Conservation (phyloP, 2,329 filamentous ascomycete species). For the Drechslerella dactyloides region DNA sequence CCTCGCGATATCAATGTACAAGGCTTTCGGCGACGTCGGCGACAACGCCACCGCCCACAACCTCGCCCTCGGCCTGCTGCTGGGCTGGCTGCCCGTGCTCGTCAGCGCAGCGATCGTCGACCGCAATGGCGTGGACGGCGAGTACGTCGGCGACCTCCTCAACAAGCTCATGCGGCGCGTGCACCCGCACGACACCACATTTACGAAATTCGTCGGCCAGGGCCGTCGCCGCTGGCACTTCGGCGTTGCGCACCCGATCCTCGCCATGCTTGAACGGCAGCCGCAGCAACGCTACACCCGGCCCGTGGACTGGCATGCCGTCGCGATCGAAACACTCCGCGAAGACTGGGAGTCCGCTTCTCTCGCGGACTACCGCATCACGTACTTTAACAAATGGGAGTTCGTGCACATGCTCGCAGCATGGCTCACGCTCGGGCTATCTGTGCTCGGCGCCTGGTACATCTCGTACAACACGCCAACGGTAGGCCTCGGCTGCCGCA, state of each 20-base stretch:
- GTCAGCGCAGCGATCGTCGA: conserved; percentile 61
- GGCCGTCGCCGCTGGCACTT: conserved; percentile 59
- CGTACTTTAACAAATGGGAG: conserved; percentile 60
- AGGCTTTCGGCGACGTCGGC: conserved; percentile 56
- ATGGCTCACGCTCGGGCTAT: conserved; percentile 57
- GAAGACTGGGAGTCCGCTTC: conserved; percentile 20
- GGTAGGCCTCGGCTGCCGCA: conserved; percentile 60
- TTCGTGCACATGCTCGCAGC: conserved; percentile 59
- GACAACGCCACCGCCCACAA: conserved; percentile 60
- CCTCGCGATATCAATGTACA: conserved; percentile 55
- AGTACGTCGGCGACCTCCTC: conserved; percentile 58
- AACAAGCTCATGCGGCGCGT: conserved; percentile 57
- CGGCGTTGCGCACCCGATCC: conserved; percentile 60
- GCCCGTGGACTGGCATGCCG: conserved; percentile 31
- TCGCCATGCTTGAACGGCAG: conserved; percentile 54
- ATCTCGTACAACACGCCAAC: conserved; percentile 61
- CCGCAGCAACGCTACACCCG: conserved; percentile 9
- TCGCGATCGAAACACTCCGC: conserved; percentile 17
- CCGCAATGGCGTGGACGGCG: conserved; percentile 60
- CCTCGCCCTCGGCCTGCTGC: conserved; percentile 60
- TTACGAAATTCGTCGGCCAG: conserved; percentile 59
- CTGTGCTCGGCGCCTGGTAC: conserved; percentile 59
- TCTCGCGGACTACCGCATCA: conserved; percentile 56
- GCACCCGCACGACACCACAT: conserved; percentile 55
- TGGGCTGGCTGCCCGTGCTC: conserved; percentile 61